A percentile compares a stretch with the other conserved stretches of the same genome.
These are phyloP conservation scores for Cylindrodendrum hubeiense DNA, from an alignment of 2,329 filamentous ascomycete species.

Conservation along the genomic window DNA sequence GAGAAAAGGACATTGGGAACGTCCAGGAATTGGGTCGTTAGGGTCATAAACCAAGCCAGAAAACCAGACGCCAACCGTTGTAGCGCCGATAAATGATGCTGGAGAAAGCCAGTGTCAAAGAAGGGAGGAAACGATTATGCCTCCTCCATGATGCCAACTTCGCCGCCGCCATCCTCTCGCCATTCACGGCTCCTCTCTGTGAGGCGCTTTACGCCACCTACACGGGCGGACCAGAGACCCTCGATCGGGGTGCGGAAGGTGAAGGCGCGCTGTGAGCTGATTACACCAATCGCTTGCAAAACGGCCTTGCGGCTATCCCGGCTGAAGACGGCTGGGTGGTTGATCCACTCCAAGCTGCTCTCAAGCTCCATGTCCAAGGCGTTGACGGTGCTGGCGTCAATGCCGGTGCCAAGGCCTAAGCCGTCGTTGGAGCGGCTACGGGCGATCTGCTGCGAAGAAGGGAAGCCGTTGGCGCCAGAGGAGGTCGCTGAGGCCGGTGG, in stretches of 20 bases:
- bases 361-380: slow-evolving; percentile 94
- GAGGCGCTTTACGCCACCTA: slow-evolving; percentile 83
- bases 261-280: slow-evolving; percentile 92
- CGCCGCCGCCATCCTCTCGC: slow-evolving; percentile 87
- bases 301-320: slow-evolving; percentile 96
- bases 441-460: slow-evolving; percentile 54
- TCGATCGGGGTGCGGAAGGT: slow-evolving; percentile 94
- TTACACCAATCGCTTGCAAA: slow-evolving; percentile 95
- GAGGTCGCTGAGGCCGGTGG: slow-evolving; percentile 64
- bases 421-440: slow-evolving; percentile 68
- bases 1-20: slow-evolving; percentile 33
- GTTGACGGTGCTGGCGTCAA: slow-evolving; percentile 84
- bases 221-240: slow-evolving; percentile 86
- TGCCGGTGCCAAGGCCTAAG: slow-evolving; percentile 76
- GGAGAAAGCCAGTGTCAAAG: slow-evolving; percentile 25
- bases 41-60: slow-evolving; percentile 41
- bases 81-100: slow-evolving; percentile 30
- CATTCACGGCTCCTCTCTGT: slow-evolving; percentile 90
- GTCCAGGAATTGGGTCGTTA: slow-evolving; percentile 41
- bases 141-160: slow-evolving; percentile 72
- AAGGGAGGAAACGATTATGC: slow-evolving; percentile 52
- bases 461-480: slow-evolving; percentile 54
- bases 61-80: slow-evolving; percentile 38
- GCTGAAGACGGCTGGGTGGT: slow-evolving; percentile 93
- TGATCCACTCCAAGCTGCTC: slow-evolving; percentile 95